These are phyloP conservation scores for Ambrosiella xylebori DNA, from an alignment of 2,329 filamentous ascomycete species.

Conservation along the genomic window DNA sequence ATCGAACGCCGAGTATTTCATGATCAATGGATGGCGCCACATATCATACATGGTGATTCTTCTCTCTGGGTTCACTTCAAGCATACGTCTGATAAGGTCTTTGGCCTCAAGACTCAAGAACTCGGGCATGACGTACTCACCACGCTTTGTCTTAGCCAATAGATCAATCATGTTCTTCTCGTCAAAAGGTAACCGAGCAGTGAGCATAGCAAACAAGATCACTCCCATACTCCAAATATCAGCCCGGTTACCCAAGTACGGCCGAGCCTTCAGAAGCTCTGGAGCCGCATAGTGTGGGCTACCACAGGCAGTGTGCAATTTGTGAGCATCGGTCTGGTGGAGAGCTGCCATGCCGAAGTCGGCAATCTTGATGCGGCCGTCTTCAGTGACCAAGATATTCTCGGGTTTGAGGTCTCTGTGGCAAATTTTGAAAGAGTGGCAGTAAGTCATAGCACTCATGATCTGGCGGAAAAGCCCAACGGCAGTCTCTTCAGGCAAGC, in stretches of 20 bases:
- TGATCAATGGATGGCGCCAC: conserved; percentile 74
- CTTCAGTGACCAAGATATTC: conserved; percentile 72
- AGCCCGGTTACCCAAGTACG: conserved; percentile 69
- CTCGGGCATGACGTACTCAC: conserved; percentile 42
- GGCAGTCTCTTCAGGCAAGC: conserved; percentile 63
- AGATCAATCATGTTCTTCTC: conserved; percentile 45
- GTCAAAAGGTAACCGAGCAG: conserved; percentile 70
- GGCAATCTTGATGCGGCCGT: conserved; percentile 73
- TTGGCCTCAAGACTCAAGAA: conserved; percentile 50
- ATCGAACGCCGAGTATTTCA: conserved; percentile 64
- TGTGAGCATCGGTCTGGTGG: conserved; percentile 59
- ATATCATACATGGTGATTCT: conserved; percentile 69
- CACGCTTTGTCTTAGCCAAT: conserved; percentile 41
- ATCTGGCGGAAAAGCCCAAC: conserved; percentile 85
- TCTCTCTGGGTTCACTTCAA: conserved; percentile 59
- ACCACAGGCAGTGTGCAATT: conserved; percentile 77
- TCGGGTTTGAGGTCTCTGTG: conserved; percentile 94
- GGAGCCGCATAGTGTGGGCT: conserved; percentile 95
- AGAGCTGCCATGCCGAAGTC: conserved; percentile 97
- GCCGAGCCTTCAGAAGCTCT: conserved; percentile 61
- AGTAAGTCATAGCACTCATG: conserved; percentile 79
- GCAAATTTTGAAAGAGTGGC: conserved; percentile 86
- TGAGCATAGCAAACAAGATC: conserved; percentile 75
- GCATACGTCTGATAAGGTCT: conserved; percentile 63
- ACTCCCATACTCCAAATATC: conserved; percentile 94